Evolutionary conservation across 805 yeast genomes (phyloP).

Genomic region (Metschnikowia cerradonensis): DNA sequence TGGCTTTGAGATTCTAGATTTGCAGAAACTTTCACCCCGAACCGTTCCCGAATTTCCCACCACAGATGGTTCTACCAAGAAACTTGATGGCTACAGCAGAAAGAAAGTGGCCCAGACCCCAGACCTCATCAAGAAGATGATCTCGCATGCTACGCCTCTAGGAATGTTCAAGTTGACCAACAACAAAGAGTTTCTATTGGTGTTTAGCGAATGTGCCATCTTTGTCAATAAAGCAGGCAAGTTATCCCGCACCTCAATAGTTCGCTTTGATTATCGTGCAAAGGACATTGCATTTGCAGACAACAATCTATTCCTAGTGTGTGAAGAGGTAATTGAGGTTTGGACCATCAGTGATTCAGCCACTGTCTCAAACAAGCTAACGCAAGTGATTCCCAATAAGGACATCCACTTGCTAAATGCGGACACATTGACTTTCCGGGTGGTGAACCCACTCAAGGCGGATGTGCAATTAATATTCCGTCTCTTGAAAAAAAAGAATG

Average conservation of each 20-base stretch:
- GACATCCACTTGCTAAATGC: conserved; percentile 42
- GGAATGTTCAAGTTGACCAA: conserved; percentile 61
- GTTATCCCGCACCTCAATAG: conserved; percentile 40
- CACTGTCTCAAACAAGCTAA: conserved; percentile 43
- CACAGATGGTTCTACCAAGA: conserved; percentile 16
- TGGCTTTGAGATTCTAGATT: conserved; percentile 63
- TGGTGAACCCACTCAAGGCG: conserved; percentile 63
- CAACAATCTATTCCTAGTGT: conserved; percentile 42
- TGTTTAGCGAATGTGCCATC: conserved; percentile 68
- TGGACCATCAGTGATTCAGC: conserved; percentile 52
- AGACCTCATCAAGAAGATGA: conserved; percentile 30
- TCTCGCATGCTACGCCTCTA: conserved; percentile 49
- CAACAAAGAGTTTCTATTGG: conserved; percentile 51
- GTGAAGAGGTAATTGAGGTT: conserved; percentile 67
- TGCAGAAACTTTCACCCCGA: conserved; percentile 54
- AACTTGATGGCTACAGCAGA: conserved; percentile 30
- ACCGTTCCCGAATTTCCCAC: conserved; percentile 51
- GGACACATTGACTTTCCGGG: conserved; percentile 25
- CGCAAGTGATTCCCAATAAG: conserved; percentile 71
- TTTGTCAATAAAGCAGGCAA: conserved; percentile 58
- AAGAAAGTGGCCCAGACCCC: conserved; percentile 24
- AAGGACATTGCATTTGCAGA: conserved; percentile 30
- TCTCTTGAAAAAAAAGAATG: conserved; percentile 2
- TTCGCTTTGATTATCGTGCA: conserved; percentile 43
- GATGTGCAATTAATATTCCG: conserved; percentile 58